Conservation (phyloP, 1,139 yeast genomes). For the Kodamaea ohmeri region DNA sequence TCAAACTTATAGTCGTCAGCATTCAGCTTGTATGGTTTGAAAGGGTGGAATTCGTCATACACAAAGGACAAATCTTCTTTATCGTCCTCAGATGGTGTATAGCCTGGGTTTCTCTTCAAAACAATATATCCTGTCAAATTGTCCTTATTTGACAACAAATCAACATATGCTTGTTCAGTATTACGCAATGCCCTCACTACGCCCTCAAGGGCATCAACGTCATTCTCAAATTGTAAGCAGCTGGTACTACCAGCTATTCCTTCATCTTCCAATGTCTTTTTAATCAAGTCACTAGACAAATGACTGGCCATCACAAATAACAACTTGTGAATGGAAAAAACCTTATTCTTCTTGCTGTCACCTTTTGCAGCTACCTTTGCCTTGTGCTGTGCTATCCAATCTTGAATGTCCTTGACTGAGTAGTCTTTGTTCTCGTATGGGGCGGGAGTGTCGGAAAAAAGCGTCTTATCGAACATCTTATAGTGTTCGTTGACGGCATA, state of each 20-base stretch:
- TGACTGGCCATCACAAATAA: slow-evolving; percentile 69
- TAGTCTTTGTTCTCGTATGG: slow-evolving; percentile 20
- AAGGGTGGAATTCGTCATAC: slow-evolving; percentile 87
- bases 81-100: slow-evolving; percentile 33
- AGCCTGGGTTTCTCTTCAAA: slow-evolving; percentile 56
- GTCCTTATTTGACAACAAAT: slow-evolving; percentile 20
- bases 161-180: slow-evolving; percentile 43
- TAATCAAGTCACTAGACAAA: slow-evolving; percentile 75
- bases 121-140: slow-evolving; percentile 61
- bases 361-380: slow-evolving; percentile 19
- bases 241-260: slow-evolving; percentile 47
- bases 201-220: slow-evolving; percentile 18
- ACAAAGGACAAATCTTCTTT: slow-evolving; percentile 46
- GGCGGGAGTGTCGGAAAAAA: slow-evolving; percentile 36
- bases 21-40: slow-evolving; percentile 52
- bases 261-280: slow-evolving; percentile 46
- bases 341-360: slow-evolving; percentile 39
- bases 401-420: slow-evolving; percentile 33
- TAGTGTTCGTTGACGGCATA: slow-evolving; percentile 76
- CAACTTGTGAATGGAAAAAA: slow-evolving; percentile 66
- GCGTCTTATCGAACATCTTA: slow-evolving; percentile 51
- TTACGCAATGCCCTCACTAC: slow-evolving; percentile 47
- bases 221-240: slow-evolving; percentile 34
- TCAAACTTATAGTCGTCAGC: slow-evolving; percentile 32
- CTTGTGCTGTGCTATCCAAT: slow-evolving; percentile 51